These are phyloP conservation scores for Ploettnerulaceae sp. DNA, from an alignment of 2,329 filamentous ascomycete species.

Conservation along the genomic window DNA sequence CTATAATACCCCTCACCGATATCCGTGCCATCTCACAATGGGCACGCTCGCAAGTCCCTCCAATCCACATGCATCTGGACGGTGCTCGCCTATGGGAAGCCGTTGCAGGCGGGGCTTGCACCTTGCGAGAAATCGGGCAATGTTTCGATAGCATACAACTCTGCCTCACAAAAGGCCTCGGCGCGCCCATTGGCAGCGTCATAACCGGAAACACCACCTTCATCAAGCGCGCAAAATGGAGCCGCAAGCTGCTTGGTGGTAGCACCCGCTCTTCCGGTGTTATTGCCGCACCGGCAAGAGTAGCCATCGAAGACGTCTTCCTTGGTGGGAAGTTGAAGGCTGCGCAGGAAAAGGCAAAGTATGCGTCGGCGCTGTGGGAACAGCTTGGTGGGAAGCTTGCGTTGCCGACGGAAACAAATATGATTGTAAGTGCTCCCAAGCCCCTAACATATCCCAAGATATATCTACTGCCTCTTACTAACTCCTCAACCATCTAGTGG, in stretches of 20 bases:
- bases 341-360: background rate
- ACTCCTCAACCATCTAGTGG: no score
- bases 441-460: no score
- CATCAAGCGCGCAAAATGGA: slow-evolving; percentile 62
- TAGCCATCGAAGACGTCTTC: slow-evolving; percentile 67
- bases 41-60: slow-evolving; percentile 57
- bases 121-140: slow-evolving; percentile 59
- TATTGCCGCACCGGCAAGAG: slow-evolving; percentile 66
- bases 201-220: slow-evolving; percentile 54
- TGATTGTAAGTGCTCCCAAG: background rate
- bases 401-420: background rate
- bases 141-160: slow-evolving; percentile 70
- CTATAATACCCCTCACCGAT: slow-evolving; percentile 72
- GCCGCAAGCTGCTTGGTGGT: slow-evolving; percentile 77
- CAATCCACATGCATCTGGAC: slow-evolving; percentile 61
- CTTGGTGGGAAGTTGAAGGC: background rate
- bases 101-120: slow-evolving; percentile 62
- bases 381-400: background rate
- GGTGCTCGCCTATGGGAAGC: slow-evolving; percentile 81
- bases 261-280: slow-evolving; percentile 73
- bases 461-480: no score
- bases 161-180: slow-evolving; percentile 78
- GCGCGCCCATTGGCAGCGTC: slow-evolving; percentile 73
- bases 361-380: background rate
- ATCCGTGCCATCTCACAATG: slow-evolving; percentile 64